These are phyloP conservation scores for Toxicodendron radicans DNA, from an alignment of 345 rosid species.

Conservation along the genomic window DNA sequence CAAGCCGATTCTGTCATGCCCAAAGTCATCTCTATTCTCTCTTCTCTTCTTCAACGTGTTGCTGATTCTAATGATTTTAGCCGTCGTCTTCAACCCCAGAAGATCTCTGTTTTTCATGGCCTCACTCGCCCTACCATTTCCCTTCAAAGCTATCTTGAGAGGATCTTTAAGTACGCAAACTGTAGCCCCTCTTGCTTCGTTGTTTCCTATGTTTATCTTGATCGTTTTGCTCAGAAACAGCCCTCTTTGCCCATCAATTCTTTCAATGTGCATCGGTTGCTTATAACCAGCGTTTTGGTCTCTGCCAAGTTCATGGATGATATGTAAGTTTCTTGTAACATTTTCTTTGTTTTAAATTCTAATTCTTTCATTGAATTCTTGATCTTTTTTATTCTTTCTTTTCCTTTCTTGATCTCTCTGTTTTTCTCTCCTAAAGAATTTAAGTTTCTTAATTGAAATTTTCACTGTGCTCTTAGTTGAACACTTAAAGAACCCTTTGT, in stretches of 20 bases:
- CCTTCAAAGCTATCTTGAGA: slow-evolving; percentile 59
- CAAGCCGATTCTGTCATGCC: slow-evolving; percentile 39
- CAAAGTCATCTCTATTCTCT: slow-evolving; percentile 39
- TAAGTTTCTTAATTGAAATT: neutral
- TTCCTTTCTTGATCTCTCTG: neutral
- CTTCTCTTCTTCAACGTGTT: slow-evolving; percentile 53
- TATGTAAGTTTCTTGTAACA: slow-evolving; percentile 45
- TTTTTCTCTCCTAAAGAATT: too few species aligned
- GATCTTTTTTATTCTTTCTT: neutral
- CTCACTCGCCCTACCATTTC: slow-evolving; percentile 57
- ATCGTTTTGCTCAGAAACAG: slow-evolving; percentile 58
- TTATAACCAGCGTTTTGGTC: slow-evolving; percentile 72
- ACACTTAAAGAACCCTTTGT: neutral
- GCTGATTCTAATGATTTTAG: slow-evolving; percentile 48
- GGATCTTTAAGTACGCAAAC: slow-evolving; percentile 71
- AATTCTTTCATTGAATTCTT: neutral
- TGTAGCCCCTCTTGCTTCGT: slow-evolving; percentile 77
- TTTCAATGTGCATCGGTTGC: slow-evolving; percentile 64
- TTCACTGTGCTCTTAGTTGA: neutral
- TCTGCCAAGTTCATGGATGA: slow-evolving; percentile 87
- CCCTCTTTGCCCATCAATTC: slow-evolving; percentile 57
- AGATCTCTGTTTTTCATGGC: slow-evolving; percentile 53
- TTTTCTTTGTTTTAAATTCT: neutral
- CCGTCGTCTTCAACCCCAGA: slow-evolving; percentile 37
- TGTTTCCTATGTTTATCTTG: slow-evolving; percentile 70